Evolutionary conservation across 768 basidiomycete genomes (phyloP).

Genomic region (Suillus subaureus): DNA sequence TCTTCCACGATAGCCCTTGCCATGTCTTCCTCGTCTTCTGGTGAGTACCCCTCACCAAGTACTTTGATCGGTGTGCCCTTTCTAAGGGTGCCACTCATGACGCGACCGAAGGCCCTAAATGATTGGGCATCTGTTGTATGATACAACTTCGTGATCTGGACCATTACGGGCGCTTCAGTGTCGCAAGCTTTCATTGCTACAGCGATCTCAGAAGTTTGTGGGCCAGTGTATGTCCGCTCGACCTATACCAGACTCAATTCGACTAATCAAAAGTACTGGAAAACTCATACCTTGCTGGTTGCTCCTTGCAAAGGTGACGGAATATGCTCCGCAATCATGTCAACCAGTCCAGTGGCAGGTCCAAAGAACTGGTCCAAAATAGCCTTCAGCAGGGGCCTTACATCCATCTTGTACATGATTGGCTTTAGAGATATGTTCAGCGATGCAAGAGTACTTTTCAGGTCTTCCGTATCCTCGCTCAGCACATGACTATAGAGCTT

Average conservation of each 20-base stretch:
- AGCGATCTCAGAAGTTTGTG: constrained; percentile 79
- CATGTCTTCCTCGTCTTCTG: constrained; percentile 99
- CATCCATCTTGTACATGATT: constrained; percentile 98
- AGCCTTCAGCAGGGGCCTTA: constrained; percentile 89
- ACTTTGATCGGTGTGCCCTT: constrained; percentile 90
- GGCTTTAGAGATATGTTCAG: constrained; percentile 89
- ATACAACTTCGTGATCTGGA: constrained; percentile 93
- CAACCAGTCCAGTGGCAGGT: constrained; percentile 83
- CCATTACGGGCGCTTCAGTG: constrained; percentile 84
- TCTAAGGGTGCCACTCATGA: constrained; percentile 87
- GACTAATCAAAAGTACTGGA: neutral
- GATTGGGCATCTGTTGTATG: constrained; percentile 96
- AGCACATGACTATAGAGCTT: constrained; percentile 96
- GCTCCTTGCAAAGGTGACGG: constrained; percentile 76
- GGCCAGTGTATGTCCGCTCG: constrained; percentile 85
- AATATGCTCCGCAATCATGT: constrained; percentile 88
- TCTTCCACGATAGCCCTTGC: constrained; percentile 80
- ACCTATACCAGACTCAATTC: constrained; percentile 45
- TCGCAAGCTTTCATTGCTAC: constrained; percentile 82
- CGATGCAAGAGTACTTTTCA: constrained; percentile 75
- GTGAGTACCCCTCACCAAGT: constrained; percentile 96
- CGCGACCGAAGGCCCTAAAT: constrained; percentile 94
- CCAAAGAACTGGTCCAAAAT: constrained; percentile 97
- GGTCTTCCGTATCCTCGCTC: constrained; percentile 88
- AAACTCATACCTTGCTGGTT: constrained; percentile 52